These are phyloP conservation scores for Ophiorrhiza pumila DNA, from an alignment of 257 asterid species.

Conservation along the genomic window DNA sequence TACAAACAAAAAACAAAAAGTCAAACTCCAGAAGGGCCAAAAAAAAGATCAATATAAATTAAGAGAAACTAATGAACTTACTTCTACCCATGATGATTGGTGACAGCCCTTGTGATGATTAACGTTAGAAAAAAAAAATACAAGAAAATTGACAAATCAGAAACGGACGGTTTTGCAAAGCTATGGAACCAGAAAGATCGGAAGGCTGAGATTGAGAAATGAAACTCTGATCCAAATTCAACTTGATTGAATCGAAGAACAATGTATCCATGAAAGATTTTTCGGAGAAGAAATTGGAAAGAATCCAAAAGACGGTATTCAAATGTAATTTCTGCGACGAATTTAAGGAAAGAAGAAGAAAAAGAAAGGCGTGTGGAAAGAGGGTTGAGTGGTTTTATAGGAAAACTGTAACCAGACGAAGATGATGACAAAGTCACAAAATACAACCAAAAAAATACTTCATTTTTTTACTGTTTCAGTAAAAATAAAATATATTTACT, in stretches of 20 bases:
- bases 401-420: not conserved
- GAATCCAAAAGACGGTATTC: not conserved
- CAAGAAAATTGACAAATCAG: conserved; percentile 35
- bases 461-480: too few species aligned
- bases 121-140: conserved; percentile 33
- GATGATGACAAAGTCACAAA: too few species aligned
- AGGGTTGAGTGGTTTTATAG: conserved; percentile 4
- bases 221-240: conserved; percentile 11
- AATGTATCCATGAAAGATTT: conserved; percentile 39
- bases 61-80: conserved; percentile 32
- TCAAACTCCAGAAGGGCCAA: not conserved
- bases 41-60: not conserved
- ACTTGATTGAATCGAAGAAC: conserved; percentile 24
- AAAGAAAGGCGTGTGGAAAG: not conserved
- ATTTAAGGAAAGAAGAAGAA: not conserved
- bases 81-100: conserved; percentile 73
- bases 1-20: not conserved
- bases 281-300: not conserved
- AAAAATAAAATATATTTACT: too few species aligned
- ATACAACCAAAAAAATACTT: too few species aligned
- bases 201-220: conserved; percentile 26
- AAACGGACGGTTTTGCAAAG: conserved; percentile 47
- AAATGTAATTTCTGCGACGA: not conserved
- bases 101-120: conserved; percentile 7
- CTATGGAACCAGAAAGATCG: conserved; percentile 22